Evolutionary conservation across 2,329 filamentous ascomycete genomes (phyloP), one percentile per base, ranked within the genome.

Genomic region (Teratosphaeriaceae sp.): DNA sequence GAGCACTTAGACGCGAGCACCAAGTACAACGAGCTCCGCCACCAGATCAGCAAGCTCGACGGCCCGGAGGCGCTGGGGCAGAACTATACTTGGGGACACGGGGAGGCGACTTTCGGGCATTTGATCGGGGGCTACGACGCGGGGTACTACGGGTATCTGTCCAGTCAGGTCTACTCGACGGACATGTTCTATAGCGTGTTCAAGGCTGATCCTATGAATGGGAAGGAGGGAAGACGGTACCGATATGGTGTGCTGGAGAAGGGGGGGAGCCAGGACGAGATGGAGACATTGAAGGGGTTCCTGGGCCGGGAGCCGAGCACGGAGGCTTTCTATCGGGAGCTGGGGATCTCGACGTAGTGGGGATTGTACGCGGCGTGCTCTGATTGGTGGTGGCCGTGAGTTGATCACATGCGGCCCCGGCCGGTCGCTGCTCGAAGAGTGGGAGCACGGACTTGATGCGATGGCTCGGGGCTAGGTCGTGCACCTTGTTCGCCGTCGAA

Each of bases 111-210:
- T 0, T 89, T 92, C 58, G 85, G 85, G 13, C 86, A 92, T 65
- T 72, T 90, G 50, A 85, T 90, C 47, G 85, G 85, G 41, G 86
- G 86, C 2, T 92, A 92, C 58, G 86, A 90, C 63, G 85, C 86
- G 22, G 85, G 85, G 33, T 90, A 90, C 68, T 92, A 92, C 63
- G 73, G 71, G 38, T 74, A 75, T 51, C 59, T 75, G 24, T 83
- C 78, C 50, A 87, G 82, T 1, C 78, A 87, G 62, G 87, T 92
- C 15, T 92, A 89, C 67, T 85, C 81, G 18, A 77, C 83, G 20
- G 86, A 94, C 65, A 90, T 94, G 85, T 94, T 90, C 72, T 80
- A 86, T 66, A 76, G 76, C 0, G 81, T 85, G 36, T 92, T 92
- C 69, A 82, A 83, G 69, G 72, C 77, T 53, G 73, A 89, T 61